These are phyloP conservation scores for Onygena corvina DNA, from an alignment of 2,329 filamentous ascomycete species.

Conservation along the genomic window DNA sequence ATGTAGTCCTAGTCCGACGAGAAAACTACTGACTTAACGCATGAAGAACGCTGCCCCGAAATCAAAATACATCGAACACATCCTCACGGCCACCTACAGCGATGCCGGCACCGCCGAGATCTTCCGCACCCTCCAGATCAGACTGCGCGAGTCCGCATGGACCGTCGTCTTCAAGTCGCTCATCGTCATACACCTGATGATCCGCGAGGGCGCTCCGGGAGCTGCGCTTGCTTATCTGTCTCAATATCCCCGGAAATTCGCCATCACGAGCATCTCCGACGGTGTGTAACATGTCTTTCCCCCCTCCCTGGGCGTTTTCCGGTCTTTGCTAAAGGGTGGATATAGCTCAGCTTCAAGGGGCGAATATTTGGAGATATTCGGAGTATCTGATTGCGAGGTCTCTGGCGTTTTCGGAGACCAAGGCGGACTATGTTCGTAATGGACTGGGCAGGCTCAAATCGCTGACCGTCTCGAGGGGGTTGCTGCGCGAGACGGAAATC, in stretches of 20 bases:
- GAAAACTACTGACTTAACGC: too few relatives aligned
- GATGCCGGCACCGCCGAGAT: slow-evolving; percentile 93
- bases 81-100: slow-evolving; percentile 85
- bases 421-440: slow-evolving; percentile 76
- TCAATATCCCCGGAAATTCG: slow-evolving; percentile 68
- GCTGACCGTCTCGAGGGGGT: slow-evolving; percentile 77
- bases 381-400: slow-evolving; percentile 76
- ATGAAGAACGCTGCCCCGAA: slow-evolving; percentile 96
- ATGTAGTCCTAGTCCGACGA: neutral
- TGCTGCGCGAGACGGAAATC: slow-evolving; percentile 79
- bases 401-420: slow-evolving; percentile 69
- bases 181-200: slow-evolving; percentile 94
- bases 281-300: slow-evolving; percentile 45
- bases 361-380: slow-evolving; percentile 85
- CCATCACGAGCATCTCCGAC: slow-evolving; percentile 84
- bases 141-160: slow-evolving; percentile 92
- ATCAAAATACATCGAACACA: slow-evolving; percentile 98
- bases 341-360: slow-evolving; percentile 80
- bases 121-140: slow-evolving; percentile 78
- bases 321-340: slow-evolving; percentile 6
- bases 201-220: slow-evolving; percentile 82
- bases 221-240: slow-evolving; percentile 76
- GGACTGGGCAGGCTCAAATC: slow-evolving; percentile 75
- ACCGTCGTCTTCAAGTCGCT: slow-evolving; percentile 98
- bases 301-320: slow-evolving; percentile 25